Base-by-base conservation (phyloP, 352 stramenopile species). In the Phytophthora brassicae region DNA sequence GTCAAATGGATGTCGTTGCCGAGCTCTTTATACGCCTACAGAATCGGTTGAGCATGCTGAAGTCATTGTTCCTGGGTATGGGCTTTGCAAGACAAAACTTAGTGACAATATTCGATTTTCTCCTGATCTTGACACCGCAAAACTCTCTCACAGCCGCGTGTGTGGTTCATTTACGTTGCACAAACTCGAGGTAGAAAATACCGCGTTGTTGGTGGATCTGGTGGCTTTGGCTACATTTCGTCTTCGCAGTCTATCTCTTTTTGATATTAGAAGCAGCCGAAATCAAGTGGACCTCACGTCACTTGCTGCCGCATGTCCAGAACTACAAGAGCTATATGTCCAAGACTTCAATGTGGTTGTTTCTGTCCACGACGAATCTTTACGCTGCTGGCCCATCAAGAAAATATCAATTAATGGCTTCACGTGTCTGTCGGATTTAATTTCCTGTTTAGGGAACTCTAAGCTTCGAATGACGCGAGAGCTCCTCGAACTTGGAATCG, bases 381-480 rank as follows among this genome's bases (percentile, higher is more conserved):
- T 44, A 13, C 19, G 31, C 13, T 9, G 22, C 3, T 55, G 47
- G 47, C 31, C 47, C 9, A 55, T 44, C 19, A 55, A 55, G 47
- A 28, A 29, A 20, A 43, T 53, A 6, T n/a, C n/a, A 16, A 42
- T 31, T 54, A 6, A 11, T 3, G n/a, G 3, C 9, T 5, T n/a
- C 46, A 0, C 5, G 9, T 9, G 14, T 8, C 5, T 31, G 26
- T 17, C 47, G 5, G 20, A 31, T 20, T 29, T 44, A 20, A 13
- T 12, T 17, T 38, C 13, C 4, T 55, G 38, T 35, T 31, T 55
- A 20, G 16, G 2, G 3, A 26, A 55, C 47, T 13, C 5, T 9
- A n/a, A 6, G 8, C 38, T 42, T 16, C 47, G 31, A 55, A 55
- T 55, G 31, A 5, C 31, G 11, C 29, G 47, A 31, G 26, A 31